A percentile compares a stretch with the other conserved stretches of the same genome.
phyloP scores from a whole-genome alignment of 1,284 basidiomycete species.

The Naganishia liquefaciens region DNA sequence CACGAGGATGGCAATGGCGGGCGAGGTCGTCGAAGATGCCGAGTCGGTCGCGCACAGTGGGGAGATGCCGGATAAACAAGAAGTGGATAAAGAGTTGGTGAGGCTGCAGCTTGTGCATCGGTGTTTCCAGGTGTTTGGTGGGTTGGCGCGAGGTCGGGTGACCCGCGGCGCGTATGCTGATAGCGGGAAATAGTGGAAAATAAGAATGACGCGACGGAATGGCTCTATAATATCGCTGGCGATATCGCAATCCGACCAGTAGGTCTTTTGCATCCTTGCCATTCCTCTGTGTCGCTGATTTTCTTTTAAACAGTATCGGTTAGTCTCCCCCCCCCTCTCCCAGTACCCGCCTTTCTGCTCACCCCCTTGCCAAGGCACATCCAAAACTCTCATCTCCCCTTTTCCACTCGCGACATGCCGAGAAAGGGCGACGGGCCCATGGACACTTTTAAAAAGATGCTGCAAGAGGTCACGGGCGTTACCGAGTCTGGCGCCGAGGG shows the following conservation, averaged over 20 bases:
- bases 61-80: constrained; percentile 38
- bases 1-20: constrained; percentile 32
- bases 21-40: neutral
- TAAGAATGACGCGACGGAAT: constrained; percentile 51
- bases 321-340: neutral
- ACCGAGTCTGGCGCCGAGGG: constrained; percentile 47
- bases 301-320: constrained; percentile 33
- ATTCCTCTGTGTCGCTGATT: neutral
- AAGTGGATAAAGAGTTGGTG: constrained; percentile 47
- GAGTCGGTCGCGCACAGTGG: neutral
- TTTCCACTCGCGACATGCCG: constrained; percentile 43
- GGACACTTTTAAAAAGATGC: constrained; percentile 49
- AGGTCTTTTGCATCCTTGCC: constrained; percentile 30
- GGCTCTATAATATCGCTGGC: constrained; percentile 51
- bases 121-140: constrained; percentile 49
- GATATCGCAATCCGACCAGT: constrained; percentile 53
- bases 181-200: constrained; percentile 45
- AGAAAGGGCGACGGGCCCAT: constrained; percentile 39
- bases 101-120: constrained; percentile 46
- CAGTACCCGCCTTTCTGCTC: neutral
- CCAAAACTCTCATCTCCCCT: constrained; percentile 51
- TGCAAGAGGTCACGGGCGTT: constrained; percentile 51
- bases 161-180: neutral
- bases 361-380: constrained; percentile 46
- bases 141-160: neutral